Evolutionary conservation across 441 rosid species (phyloP), one percentile per base, ranked within the genome.

Genomic region (Cnidoscolus chayamansa): DNA sequence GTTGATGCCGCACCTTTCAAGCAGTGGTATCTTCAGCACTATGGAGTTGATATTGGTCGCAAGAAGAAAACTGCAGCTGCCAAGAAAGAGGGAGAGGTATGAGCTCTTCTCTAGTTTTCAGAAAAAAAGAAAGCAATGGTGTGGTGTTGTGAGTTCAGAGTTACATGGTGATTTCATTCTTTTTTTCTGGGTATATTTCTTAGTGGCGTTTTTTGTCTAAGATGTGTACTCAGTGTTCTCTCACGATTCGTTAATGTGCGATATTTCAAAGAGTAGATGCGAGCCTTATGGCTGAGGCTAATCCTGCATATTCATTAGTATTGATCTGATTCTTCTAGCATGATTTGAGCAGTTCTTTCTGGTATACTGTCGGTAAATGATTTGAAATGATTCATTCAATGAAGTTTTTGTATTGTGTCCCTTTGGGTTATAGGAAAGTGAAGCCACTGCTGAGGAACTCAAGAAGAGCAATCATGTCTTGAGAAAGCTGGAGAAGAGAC

Each of bases 11-110:
- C 91, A 53, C 89, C 89, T 10, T 87, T 85, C 82, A 84, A 85
- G 86, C 91, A 84, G 77, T 87, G 91, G 89, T 87, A 85, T 73
- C 86, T 75, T 55, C 87, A 84, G 80, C 91, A 87, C 72, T 87
- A 85, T 75, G 89, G 88, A 40, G 84, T 87, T 68, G 91, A 87
- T 56, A 81, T 87, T 71, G 91, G 91, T 17, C 82, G 91, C 76
- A 87, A 87, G 86, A 87, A 85, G 86, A 87, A 87, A 75, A 32
- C 80, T 10, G 72, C 81, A 0, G 80, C 70, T 37, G 70, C 84
- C 71, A 85, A 82, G 79, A 87, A 85, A 71, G 89, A 87, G 72
- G 85, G 75, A 54, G 89, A 84, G 81, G 89, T 77, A 71, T 40
- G 50, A n/a, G 9, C 12, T 15, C 45, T 56, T 12, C 48, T 32